Conservation (phyloP, 2,329 filamentous ascomycete genomes). For the Diaporthe citri region DNA sequence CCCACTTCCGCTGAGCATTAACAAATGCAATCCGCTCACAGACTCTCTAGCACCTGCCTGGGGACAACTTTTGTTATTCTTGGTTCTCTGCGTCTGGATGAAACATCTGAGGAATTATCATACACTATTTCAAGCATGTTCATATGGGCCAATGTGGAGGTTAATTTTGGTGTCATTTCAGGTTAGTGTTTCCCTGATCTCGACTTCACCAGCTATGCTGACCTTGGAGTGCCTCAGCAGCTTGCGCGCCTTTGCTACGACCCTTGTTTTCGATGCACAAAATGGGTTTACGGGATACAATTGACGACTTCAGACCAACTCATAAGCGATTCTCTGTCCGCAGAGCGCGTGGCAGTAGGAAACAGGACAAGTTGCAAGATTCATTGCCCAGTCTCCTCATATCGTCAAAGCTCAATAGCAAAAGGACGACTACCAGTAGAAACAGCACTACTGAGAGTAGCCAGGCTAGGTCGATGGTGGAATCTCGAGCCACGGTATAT, state of each 20-base stretch:
- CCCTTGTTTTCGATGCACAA: background rate
- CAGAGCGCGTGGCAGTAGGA: background rate
- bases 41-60: background rate
- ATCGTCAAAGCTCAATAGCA: background rate
- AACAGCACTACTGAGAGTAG: conserved; percentile 8
- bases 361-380: background rate
- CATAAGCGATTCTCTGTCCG: background rate
- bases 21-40: background rate
- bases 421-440: background rate
- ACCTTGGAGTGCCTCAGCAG: background rate
- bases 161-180: conserved; percentile 21
- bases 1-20: background rate
- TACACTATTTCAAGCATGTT: conserved; percentile 2
- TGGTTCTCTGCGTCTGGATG: conserved; percentile 5
- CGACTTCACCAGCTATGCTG: background rate
- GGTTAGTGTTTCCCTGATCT: background rate
- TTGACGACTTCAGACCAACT: background rate
- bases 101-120: background rate
- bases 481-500: background rate
- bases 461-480: conserved; percentile 13
- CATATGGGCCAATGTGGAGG: conserved; percentile 22
- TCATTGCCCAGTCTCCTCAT: background rate
- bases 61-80: conserved; percentile 2
- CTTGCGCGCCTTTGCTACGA: conserved; percentile 14
- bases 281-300: background rate